phyloP scores from a whole-genome alignment of 768 basidiomycete genomes.

The Trametes villosa region DNA sequence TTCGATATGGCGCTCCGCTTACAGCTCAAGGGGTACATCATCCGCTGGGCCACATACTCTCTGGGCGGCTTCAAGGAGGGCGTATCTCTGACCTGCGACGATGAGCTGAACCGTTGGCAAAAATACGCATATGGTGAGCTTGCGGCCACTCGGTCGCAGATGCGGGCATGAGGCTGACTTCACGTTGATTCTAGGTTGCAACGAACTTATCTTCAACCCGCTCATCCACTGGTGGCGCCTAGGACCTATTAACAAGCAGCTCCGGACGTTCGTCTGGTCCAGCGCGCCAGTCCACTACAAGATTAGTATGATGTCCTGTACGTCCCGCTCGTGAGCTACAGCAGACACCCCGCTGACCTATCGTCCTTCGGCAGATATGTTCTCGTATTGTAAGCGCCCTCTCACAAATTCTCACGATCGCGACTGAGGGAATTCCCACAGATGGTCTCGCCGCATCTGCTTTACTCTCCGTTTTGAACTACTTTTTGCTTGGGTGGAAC shows the following conservation, averaged over 20 bases:
- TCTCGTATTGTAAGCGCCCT: constrained; percentile 44
- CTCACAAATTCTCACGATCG: too few species aligned
- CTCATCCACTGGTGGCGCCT: constrained; percentile 73
- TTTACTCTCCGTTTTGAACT: constrained; percentile 67
- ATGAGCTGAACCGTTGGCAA: constrained; percentile 92
- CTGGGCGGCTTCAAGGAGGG: constrained; percentile 90
- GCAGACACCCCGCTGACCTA: neutral
- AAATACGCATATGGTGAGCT: constrained; percentile 76
- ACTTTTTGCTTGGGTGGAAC: constrained; percentile 57
- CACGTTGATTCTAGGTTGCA: constrained; percentile 51
- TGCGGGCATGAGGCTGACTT: neutral
- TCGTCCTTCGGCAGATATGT: constrained; percentile 39
- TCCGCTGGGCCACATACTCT: constrained; percentile 86
- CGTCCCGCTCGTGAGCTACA: constrained; percentile 34
- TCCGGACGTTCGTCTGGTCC: constrained; percentile 79
- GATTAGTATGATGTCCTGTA: constrained; percentile 76
- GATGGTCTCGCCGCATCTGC: constrained; percentile 69
- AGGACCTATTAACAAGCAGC: constrained; percentile 85
- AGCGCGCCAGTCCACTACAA: constrained; percentile 82
- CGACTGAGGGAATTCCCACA: constrained; percentile 7
- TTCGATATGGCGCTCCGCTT: constrained; percentile 81
- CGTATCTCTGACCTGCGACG: constrained; percentile 88
- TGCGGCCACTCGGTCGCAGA: neutral
- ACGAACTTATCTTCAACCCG: constrained; percentile 86
- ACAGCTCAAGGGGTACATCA: constrained; percentile 67